phyloP scores from a whole-genome alignment of 768 basidiomycete species.

The Termitomyces titanicus region DNA sequence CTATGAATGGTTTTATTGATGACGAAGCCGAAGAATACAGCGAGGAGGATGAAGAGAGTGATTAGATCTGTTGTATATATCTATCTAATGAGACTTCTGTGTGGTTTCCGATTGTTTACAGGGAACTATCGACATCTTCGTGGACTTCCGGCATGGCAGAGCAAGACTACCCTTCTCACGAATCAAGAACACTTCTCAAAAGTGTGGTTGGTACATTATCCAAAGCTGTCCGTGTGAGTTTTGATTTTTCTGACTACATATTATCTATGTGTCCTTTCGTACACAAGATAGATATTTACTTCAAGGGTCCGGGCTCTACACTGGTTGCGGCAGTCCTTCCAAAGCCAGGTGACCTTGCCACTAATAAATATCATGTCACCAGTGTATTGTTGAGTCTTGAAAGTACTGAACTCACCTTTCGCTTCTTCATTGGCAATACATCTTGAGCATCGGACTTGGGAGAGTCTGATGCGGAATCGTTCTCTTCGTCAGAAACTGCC shows the following conservation, averaged over 20 bases:
- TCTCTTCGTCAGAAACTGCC: slow-evolving; percentile 14
- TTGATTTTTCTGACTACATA: no score
- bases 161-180: no score
- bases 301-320: neutral
- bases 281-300: neutral
- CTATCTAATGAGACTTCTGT: neutral
- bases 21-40: slow-evolving; percentile 56
- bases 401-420: neutral
- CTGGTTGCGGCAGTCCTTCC: neutral
- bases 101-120: neutral
- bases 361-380: neutral
- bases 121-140: no score
- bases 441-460: neutral
- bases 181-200: no score
- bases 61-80: slow-evolving; percentile 28
- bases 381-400: neutral
- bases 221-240: no score
- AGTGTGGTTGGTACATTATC: no score
- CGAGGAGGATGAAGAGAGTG: slow-evolving; percentile 48
- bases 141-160: no score
- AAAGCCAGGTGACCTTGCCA: no score
- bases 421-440: neutral
- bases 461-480: slow-evolving; percentile 20
- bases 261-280: no score
- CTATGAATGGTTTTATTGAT: slow-evolving; percentile 52